Evolutionary conservation across 495 filamentous ascomycete genomes (phyloP).

Genomic region (Penicillium fimorum): DNA sequence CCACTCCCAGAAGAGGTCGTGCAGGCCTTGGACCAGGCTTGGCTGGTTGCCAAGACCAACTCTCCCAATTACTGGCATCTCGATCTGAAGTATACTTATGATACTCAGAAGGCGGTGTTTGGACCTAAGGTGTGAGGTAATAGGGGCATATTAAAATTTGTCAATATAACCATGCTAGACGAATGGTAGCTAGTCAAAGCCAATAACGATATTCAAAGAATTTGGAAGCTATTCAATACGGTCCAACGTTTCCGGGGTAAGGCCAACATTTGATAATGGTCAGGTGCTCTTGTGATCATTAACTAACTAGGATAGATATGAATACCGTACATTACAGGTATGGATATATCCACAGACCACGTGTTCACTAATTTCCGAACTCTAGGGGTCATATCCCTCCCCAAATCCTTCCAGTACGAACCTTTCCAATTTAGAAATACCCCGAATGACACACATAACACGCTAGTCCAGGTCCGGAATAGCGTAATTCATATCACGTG

Average conservation of each 20-base stretch:
- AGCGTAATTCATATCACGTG: conserved; percentile 1
- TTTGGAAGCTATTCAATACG: background rate
- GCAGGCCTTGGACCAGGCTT: conserved; percentile 73
- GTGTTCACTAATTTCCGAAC: background rate
- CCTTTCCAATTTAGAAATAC: too few relatives aligned
- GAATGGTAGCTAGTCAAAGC: background rate
- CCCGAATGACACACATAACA: background rate
- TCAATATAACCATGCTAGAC: background rate
- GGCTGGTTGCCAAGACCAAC: conserved; percentile 62
- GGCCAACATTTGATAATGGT: background rate
- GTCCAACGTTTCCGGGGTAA: background rate
- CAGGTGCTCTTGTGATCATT: background rate
- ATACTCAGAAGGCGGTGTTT: conserved; percentile 67
- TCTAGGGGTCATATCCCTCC: too few relatives aligned
- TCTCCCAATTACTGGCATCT: conserved; percentile 73
- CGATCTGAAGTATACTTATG: conserved; percentile 72
- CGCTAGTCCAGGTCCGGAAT: background rate
- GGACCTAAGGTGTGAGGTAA: conserved; percentile 30
- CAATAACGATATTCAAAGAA: background rate
- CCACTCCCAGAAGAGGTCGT: conserved; percentile 85
- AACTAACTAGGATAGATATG: too few relatives aligned
- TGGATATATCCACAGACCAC: background rate
- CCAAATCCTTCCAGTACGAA: background rate
- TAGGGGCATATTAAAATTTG: background rate
- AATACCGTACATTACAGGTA: too few relatives aligned